Evolutionary conservation across 129 eudicot species (phyloP), one percentile per base, ranked within the genome.

Genomic region (Arctium minus): DNA sequence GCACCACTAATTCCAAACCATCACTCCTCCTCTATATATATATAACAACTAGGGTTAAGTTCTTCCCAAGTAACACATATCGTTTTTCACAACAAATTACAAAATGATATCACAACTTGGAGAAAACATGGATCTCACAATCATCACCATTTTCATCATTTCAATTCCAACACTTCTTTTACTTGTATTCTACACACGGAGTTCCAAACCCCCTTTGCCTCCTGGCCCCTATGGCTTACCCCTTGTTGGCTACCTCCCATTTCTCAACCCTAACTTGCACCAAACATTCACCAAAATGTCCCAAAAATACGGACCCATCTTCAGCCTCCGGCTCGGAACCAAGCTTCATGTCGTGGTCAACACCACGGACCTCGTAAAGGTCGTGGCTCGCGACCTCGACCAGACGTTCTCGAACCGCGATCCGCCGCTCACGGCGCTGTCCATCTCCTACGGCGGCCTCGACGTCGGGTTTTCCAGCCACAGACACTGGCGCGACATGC

Each of bases 181-280:
- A 74, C 29, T 74, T 42, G 0, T 82, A 42, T 82, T 75, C 70
- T 65, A n/a, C 80, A 75, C 18, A 6, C 29, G 80, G 69, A 31
- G 2, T 31, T 15, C 69, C 10, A 7, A 36, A 50, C 48, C 72
- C 17, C 75, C 31, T 15, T 72, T 84, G 39, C 88, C 88, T 2
- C 88, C 83, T 2, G 88, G 86, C 56, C 88, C 88, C 1, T 48
- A 32, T 2, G 88, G 89, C 10, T 76, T 87, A 81, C 92, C 92
- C 0, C 35, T 86, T 22, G 1, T 88, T 1, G 92, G 92, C 2
- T 76, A 81, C 46, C 84, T 88, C 42, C 92, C 87, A 0, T 86
- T 86, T 48, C 36, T 88, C 6, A 75, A 82, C 35, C 77, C 79
- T 70, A 86, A 83, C 76, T 83, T 88, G 12, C 91, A 88, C 31